Conservation (phyloP, 1,284 basidiomycete species). For the Inonotus hispidus region DNA sequence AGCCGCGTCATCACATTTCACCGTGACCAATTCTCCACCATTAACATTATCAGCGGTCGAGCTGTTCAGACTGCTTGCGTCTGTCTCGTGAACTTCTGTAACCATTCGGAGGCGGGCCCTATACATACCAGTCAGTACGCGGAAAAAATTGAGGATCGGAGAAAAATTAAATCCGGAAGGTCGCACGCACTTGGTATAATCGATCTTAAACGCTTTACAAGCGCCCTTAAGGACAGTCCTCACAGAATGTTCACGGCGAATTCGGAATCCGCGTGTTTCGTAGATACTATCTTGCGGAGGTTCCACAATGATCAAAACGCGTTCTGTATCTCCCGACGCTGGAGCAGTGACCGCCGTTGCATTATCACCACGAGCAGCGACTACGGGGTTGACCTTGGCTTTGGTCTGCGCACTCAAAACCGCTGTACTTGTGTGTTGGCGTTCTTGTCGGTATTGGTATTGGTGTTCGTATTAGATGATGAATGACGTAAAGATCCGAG, state of each 20-base stretch:
- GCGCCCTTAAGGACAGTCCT: constrained; percentile 16
- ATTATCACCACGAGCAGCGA: not conserved
- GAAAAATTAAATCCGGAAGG: not conserved
- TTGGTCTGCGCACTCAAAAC: not conserved
- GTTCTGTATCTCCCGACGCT: not conserved
- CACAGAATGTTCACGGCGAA: constrained; percentile 13
- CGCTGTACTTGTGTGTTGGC: not conserved
- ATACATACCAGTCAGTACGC: not conserved
- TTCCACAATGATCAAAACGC: constrained; percentile 13
- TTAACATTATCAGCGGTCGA: too few species aligned
- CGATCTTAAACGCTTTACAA: constrained; percentile 12
- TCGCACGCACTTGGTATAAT: constrained; percentile 8
- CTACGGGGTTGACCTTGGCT: not conserved
- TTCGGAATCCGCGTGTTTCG: constrained; percentile 14
- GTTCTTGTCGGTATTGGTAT: not conserved
- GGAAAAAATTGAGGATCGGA: not conserved
- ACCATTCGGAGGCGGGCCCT: constrained; percentile 13
- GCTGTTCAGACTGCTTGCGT: not conserved
- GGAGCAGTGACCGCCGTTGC: not conserved
- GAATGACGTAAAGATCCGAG: not conserved
- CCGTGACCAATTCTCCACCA: not conserved
- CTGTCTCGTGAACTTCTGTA: not conserved
- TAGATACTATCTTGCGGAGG: not conserved
- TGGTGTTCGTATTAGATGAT: not conserved
- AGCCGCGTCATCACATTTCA: constrained; percentile 8